Evolutionary conservation across 1,284 basidiomycete genomes (phyloP).

Genomic region (Albatrellus sp.): DNA sequence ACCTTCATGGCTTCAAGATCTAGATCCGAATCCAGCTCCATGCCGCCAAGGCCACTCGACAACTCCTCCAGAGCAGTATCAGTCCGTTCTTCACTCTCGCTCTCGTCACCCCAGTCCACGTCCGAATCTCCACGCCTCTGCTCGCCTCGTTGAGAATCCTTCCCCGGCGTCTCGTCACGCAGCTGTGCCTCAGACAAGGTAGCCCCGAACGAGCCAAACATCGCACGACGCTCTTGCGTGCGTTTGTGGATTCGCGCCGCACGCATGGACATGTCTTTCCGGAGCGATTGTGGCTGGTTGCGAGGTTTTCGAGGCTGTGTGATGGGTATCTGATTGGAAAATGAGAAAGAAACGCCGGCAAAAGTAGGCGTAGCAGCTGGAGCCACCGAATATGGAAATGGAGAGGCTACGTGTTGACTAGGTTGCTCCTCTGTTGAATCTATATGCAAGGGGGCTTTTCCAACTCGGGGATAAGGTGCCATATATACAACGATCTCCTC

Average conservation of each 20-base stretch:
- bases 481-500: constrained; percentile 30
- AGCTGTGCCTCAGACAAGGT: constrained; percentile 42
- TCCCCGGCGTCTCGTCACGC: constrained; percentile 19
- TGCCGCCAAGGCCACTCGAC: constrained; percentile 26
- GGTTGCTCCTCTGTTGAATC: background rate
- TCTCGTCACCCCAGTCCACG: constrained; percentile 57
- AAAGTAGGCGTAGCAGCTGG: background rate
- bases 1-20: constrained; percentile 36
- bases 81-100: constrained; percentile 13
- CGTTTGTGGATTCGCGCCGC: constrained; percentile 20
- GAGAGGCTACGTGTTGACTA: background rate
- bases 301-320: background rate
- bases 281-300: constrained; percentile 11
- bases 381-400: background rate
- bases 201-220: constrained; percentile 42
- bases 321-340: background rate
- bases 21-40: constrained; percentile 47
- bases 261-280: constrained; percentile 13
- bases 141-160: constrained; percentile 33
- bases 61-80: constrained; percentile 20
- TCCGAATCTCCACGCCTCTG: constrained; percentile 56
- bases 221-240: constrained; percentile 8
- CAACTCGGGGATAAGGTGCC: constrained; percentile 24
- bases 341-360: background rate
- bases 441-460: background rate